Evolutionary conservation across 208 protist genomes (phyloP).

Genomic region (Lotmaria passim): DNA sequence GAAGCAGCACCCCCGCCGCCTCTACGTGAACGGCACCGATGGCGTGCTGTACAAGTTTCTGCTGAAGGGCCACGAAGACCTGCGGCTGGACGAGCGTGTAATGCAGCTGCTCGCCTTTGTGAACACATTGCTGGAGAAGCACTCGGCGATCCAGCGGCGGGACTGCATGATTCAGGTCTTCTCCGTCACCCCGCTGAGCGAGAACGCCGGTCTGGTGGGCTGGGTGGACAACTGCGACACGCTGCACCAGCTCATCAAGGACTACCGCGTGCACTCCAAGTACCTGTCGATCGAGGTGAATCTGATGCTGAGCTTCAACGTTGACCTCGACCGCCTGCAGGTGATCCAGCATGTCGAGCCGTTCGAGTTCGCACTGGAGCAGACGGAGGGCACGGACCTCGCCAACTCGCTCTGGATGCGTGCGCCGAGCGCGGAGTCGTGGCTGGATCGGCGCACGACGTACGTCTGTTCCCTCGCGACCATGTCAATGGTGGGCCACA

Average conservation of each 20-base stretch:
- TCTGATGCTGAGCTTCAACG: conserved; percentile 85
- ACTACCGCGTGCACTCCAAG: conserved; percentile 86
- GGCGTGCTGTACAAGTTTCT: conserved; percentile 98
- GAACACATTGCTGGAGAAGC: conserved; percentile 98
- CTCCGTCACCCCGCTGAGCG: conserved; percentile 98
- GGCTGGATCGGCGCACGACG: conserved; percentile 98
- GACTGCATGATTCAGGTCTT: conserved; percentile 95
- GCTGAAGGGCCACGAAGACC: conserved; percentile 98
- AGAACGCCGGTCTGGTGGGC: conserved; percentile 99
- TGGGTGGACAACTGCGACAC: conserved; percentile 98
- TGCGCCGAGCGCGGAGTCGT: conserved; percentile 96
- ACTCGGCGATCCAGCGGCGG: conserved; percentile 86
- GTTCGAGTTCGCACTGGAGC: conserved; percentile 96
- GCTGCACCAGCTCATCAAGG: conserved; percentile 91
- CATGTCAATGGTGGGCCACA: conserved; percentile 99
- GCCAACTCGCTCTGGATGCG: conserved; percentile 98
- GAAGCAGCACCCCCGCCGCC: conserved; percentile 98
- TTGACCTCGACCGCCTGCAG: conserved; percentile 95
- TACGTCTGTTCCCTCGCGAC: conserved; percentile 99
- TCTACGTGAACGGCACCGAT: conserved; percentile 97
- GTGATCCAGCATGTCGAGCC: conserved; percentile 99
- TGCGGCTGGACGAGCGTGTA: conserved; percentile 99
- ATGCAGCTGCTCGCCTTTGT: conserved; percentile 99
- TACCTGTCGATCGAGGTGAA: conserved; percentile 95
- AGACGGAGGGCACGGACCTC: conserved; percentile 96